phyloP scores from a whole-genome alignment of 495 filamentous ascomycete species.

The Xylaria flabelliformis region DNA sequence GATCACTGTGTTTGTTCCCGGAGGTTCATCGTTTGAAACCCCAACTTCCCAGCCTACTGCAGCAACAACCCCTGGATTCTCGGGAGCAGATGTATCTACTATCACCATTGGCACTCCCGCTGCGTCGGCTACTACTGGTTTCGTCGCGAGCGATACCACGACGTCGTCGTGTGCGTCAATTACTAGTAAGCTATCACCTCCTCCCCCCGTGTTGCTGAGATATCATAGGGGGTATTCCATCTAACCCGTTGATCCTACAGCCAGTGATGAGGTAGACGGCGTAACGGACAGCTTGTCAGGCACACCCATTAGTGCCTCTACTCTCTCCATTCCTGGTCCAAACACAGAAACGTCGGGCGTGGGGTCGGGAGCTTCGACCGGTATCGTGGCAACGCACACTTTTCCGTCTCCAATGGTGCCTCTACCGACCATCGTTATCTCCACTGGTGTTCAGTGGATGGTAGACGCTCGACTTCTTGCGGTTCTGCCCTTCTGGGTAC shows the following conservation, averaged over 20 bases:
- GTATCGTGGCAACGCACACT: neutral
- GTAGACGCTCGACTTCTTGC: neutral
- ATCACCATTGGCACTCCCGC: neutral
- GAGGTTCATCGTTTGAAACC: neutral
- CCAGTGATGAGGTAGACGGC: slow-evolving; percentile 17
- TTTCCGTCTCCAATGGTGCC: slow-evolving; percentile 2
- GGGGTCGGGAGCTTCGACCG: neutral
- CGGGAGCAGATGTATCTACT: neutral
- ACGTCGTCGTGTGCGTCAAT: slow-evolving; percentile 13
- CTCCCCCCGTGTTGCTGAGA: neutral
- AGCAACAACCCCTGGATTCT: neutral
- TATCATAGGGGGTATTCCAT: neutral
- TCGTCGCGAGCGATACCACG: neutral
- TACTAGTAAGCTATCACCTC: slow-evolving; percentile 3
- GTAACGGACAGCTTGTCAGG: neutral
- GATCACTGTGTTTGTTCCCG: slow-evolving; percentile 12
- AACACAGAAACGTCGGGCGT: neutral
- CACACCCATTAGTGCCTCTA: neutral
- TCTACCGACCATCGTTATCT: slow-evolving; percentile 3
- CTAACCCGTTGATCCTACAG: slow-evolving; percentile 15
- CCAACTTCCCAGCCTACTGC: neutral
- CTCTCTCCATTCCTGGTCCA: neutral
- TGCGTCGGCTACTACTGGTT: neutral
- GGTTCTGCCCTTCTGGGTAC: neutral
- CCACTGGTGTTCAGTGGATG: neutral